phyloP scores from a whole-genome alignment of 768 basidiomycete genomes.

The Crucibulum laeve region DNA sequence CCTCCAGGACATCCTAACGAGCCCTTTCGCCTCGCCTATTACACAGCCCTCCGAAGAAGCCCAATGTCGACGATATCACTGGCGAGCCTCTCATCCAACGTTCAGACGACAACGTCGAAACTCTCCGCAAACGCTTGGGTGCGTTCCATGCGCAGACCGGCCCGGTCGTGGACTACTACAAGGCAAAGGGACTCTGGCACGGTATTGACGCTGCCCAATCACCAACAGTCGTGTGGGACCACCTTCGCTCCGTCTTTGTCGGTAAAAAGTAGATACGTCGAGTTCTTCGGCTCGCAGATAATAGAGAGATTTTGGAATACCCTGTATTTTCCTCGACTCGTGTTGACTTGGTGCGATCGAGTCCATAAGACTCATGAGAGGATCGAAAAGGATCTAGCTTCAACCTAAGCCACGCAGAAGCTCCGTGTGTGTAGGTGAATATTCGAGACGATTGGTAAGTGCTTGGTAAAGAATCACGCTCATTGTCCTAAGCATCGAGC shows the following conservation, averaged over 20 bases:
- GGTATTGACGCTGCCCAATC: constrained; percentile 93
- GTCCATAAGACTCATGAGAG: no score
- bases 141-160: constrained; percentile 95
- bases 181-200: constrained; percentile 83
- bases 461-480: no score
- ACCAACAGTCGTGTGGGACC: constrained; percentile 89
- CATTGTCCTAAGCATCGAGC: no score
- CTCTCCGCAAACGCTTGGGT: constrained; percentile 80
- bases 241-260: constrained; percentile 62
- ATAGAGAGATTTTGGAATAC: neutral
- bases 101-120: constrained; percentile 97
- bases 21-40: constrained; percentile 6
- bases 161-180: constrained; percentile 96
- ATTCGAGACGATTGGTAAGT: no score
- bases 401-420: no score
- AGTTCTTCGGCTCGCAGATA: neutral
- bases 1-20: neutral
- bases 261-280: constrained; percentile 33
- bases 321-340: no score
- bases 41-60: constrained; percentile 91
- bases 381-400: no score
- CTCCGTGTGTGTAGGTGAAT: no score
- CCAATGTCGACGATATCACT: constrained; percentile 89
- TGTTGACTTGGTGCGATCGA: no score
- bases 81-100: constrained; percentile 97